Evolutionary conservation across 73 alveolate species (phyloP), one percentile per base, ranked within the genome.

Genomic region (Paramecium pentaurelia): DNA sequence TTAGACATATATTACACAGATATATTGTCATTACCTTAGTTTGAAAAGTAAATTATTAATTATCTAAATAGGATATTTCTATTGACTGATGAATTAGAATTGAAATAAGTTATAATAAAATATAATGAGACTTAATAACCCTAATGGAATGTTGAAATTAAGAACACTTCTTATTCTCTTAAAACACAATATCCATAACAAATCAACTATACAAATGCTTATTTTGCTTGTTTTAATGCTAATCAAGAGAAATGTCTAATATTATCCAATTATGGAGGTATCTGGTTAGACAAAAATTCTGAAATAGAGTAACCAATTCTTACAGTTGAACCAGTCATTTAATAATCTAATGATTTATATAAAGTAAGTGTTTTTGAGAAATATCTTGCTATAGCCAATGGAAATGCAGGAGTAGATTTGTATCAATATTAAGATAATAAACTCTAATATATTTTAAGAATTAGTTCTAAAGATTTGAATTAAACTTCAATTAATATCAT

Each of bases 361-460:
- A 80, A 40, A 12, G 38, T 80, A 7, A 20, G 37, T 80, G 75
- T 44, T 32, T 80, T 27, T 45, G 91, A 80, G 0, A 8, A 27
- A 45, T 42, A 42, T 47, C 47, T 80, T 20, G 91, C 91, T 8
- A 8, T 47, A 14, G 91, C 91, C 8, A 47, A 32, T 44, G 91
- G 91, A 25, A 42, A 40, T 44, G 73, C 18, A 42, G 91, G 91
- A 40, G 75, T 27, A n/a, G 91, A 80, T 80, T 45, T 80, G 22
- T 80, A 80, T 80, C 36, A 8, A 25, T 80, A n/a, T 27, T 18
- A 80, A 10, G 32, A 36, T 27, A 25, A 45, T 27, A 2, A 34
- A 30, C 38, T 75, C 36, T 2, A 11, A 36, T 37, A 75, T 4
- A 18, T 27, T 27, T 47, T 44, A 25, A 80, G 75, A n/a, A 25